Evolutionary conservation across 2,329 filamentous ascomycete genomes (phyloP).

Genomic region (Botryotinia narcissicola): DNA sequence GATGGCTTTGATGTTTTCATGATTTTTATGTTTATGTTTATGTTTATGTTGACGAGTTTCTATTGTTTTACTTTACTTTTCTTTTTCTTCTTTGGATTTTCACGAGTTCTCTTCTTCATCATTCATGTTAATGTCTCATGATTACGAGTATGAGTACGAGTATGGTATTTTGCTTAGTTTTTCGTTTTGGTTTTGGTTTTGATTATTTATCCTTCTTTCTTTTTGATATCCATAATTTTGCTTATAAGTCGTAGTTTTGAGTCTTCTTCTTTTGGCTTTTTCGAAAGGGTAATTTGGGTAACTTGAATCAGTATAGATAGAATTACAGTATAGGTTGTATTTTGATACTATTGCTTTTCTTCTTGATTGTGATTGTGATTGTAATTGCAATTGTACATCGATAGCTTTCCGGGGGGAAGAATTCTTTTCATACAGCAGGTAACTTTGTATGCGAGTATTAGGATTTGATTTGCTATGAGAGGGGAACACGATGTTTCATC

Average conservation of each 20-base stretch:
- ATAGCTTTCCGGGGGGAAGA: too few species aligned
- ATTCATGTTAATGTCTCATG: not conserved
- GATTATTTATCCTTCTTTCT: too few species aligned
- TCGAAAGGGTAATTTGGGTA: not conserved
- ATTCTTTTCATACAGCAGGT: too few species aligned
- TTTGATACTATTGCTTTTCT: not conserved
- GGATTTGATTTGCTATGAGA: too few species aligned
- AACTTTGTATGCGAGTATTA: too few species aligned
- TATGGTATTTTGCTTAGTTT: not conserved
- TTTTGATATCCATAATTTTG: not conserved
- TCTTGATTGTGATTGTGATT: not conserved
- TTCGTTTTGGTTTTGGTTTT: too few species aligned
- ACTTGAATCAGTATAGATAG: not conserved
- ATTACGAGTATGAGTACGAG: not conserved
- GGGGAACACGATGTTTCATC: too few species aligned
- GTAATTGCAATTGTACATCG: too few species aligned
- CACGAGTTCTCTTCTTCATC: not conserved
- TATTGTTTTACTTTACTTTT: not conserved
- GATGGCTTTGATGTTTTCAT: not conserved
- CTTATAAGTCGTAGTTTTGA: too few species aligned
- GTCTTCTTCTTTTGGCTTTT: not conserved
- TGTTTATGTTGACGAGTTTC: not conserved
- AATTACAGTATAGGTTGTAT: not conserved
- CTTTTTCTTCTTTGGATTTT: not conserved
- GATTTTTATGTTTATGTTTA: not conserved